Conservation (phyloP, 495 filamentous ascomycete species). For the Talaromyces wortmannii region DNA sequence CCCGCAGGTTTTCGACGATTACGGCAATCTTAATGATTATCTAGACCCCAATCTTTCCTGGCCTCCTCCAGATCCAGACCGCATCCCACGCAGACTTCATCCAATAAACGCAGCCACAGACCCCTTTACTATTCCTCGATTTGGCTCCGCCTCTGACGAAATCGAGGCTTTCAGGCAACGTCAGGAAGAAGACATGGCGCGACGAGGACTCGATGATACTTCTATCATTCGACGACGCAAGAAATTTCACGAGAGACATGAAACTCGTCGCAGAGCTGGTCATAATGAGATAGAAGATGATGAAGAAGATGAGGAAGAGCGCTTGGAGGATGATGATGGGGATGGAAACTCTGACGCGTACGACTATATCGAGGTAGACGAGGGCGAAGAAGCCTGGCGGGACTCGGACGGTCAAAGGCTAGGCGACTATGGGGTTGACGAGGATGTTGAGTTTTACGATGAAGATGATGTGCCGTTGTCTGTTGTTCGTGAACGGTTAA, state of each 20-base stretch:
- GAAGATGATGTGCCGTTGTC: slow-evolving; percentile 76
- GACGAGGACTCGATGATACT: slow-evolving; percentile 15
- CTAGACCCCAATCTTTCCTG: slow-evolving; percentile 51
- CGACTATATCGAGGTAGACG: slow-evolving; percentile 23
- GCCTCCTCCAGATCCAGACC: slow-evolving; percentile 90
- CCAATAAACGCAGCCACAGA: slow-evolving; percentile 12
- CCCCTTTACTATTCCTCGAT: slow-evolving; percentile 24
- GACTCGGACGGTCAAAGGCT: slow-evolving; percentile 82
- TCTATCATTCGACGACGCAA: slow-evolving; percentile 33
- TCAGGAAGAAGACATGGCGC: slow-evolving; percentile 47
- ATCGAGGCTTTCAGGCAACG: slow-evolving; percentile 49
- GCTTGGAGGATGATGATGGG: slow-evolving; percentile 13
- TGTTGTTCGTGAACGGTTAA: neutral
- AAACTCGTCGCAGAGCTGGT: slow-evolving; percentile 23
- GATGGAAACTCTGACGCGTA: slow-evolving; percentile 11
- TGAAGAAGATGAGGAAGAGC: slow-evolving; percentile 29
- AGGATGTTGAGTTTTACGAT: slow-evolving; percentile 70
- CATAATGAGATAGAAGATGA: slow-evolving; percentile 18
- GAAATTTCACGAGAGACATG: slow-evolving; percentile 43
- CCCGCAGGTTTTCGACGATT: neutral
- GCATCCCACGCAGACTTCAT: slow-evolving; percentile 46
- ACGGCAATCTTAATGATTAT: neutral
- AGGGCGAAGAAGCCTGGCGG: slow-evolving; percentile 63
- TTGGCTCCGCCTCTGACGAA: slow-evolving; percentile 34
- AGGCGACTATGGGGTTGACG: slow-evolving; percentile 86